These are phyloP conservation scores for Coemansia sp. DNA, from an alignment of 192 early-diverging fungal genomes.

Conservation along the genomic window DNA sequence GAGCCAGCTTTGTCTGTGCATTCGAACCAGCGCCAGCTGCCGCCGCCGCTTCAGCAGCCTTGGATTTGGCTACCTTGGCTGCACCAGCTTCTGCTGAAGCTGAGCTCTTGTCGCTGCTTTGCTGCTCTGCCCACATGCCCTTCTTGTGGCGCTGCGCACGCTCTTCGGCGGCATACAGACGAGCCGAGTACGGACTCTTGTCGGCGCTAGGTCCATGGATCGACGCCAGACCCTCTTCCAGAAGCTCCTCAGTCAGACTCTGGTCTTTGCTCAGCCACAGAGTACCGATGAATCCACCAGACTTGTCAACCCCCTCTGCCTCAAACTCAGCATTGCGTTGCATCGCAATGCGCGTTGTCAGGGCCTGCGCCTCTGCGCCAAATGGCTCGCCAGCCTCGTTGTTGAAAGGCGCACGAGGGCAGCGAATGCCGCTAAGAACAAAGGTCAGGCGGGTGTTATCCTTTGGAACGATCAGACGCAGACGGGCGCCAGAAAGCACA, in stretches of 20 bases:
- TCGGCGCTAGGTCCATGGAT: conserved; percentile 85
- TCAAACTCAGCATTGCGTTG: conserved; percentile 94
- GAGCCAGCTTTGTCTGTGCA: conserved; percentile 53
- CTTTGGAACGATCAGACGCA: conserved; percentile 80
- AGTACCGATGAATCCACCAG: conserved; percentile 89
- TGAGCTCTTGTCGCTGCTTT: conserved; percentile 30
- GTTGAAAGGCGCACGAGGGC: conserved; percentile 74
- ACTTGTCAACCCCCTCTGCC: conserved; percentile 86
- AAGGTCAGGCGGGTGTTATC: conserved; percentile 83
- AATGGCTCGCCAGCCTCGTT: conserved; percentile 80
- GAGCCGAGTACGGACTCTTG: conserved; percentile 67
- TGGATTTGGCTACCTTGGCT: conserved; percentile 15
- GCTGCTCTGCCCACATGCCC: conserved; percentile 69
- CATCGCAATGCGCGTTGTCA: conserved; percentile 62
- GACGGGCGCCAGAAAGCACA: conserved; percentile 78
- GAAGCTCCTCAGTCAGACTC: conserved; percentile 73
- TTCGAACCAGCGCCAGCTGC: conserved; percentile 37
- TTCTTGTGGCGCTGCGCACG: conserved; percentile 65
- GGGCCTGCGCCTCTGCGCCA: conserved; percentile 78
- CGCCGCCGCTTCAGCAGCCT: conserved; percentile 22
- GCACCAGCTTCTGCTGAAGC: conserved; percentile 15
- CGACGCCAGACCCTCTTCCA: conserved; percentile 79
- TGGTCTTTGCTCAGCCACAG: conserved; percentile 67
- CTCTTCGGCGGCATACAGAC: conserved; percentile 78
- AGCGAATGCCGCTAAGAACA: conserved; percentile 82